Evolutionary conservation across 1,284 basidiomycete genomes (phyloP).

Genomic region (Cutaneotrichosporon dermatis): DNA sequence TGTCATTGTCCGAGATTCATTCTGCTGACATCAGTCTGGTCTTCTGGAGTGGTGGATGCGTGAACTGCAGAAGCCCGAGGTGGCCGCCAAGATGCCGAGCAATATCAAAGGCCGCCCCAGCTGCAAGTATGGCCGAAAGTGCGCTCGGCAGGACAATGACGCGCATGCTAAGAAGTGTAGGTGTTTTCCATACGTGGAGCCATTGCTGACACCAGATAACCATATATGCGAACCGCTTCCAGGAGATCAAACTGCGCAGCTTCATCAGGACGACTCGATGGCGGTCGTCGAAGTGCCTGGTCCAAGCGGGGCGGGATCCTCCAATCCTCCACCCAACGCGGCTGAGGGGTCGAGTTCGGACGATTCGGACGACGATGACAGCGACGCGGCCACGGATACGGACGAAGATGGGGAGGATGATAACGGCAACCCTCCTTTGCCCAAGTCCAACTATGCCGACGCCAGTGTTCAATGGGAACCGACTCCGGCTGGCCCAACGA

Average conservation of each 20-base stretch:
- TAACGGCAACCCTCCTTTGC: not conserved
- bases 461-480: not conserved
- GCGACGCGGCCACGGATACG: slow-evolving; percentile 1
- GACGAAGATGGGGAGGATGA: slow-evolving; percentile 3
- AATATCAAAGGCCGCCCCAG: slow-evolving; percentile 13
- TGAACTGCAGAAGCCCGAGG: slow-evolving; percentile 22
- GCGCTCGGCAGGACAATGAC: slow-evolving; percentile 16
- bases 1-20: not conserved
- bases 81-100: slow-evolving; percentile 7
- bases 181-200: not conserved
- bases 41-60: slow-evolving; percentile 28
- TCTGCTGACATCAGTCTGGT: slow-evolving; percentile 17
- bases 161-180: slow-evolving; percentile 22
- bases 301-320: not conserved
- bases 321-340: not conserved
- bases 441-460: not conserved
- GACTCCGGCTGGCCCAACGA: not conserved
- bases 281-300: not conserved
- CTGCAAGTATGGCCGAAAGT: slow-evolving; percentile 25
- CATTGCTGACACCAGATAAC: slow-evolving; percentile 16
- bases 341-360: not conserved
- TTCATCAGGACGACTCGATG: slow-evolving; percentile 21
- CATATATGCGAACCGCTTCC: slow-evolving; percentile 24
- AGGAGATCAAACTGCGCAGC: slow-evolving; percentile 9
- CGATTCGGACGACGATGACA: slow-evolving; percentile 9